Base-by-base conservation (phyloP, 129 eudicot species). In the Pseudognaphalium luteoalbum region DNA sequence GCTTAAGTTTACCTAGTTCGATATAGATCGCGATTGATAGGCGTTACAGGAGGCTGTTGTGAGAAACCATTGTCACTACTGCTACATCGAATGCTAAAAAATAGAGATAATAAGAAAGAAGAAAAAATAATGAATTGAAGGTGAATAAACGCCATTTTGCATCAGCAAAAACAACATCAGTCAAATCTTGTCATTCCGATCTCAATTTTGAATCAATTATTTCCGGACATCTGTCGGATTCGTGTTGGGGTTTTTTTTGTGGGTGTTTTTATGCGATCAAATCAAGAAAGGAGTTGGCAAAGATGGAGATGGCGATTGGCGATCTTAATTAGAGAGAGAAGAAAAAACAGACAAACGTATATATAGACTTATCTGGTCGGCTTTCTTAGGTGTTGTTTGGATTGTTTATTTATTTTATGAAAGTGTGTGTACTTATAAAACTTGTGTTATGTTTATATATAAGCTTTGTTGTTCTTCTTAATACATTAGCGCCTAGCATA, bases 1-100 rank as follows among this genome's bases (percentile, higher is more conserved):
- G 9, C 42, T 4, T 51, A 28, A 44, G 50, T 66, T 51, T 71
- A 90, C 97, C 98, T 93, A 82, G 90, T 80, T 76, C 90, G 97
- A 70, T 93, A 93, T 63, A 93, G 97, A 88, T 93, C 97, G 68
- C 83, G 92, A 85, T 93, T 93, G 75, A 93, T 90, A 71, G 98
- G 98, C 35, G 98, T 88, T 44, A 78, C 34, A 62, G 77, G 58
- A 79, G 85, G 78, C 12, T 16, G 76, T 32, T 56, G 81, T 10
- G 86, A 68, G 71, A 60, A 75, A 81, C 82, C 73, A 73, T 76
- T 32, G 37, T 80, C 82, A 37, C 83, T 57, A 21, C 22, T 90
- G 82, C 61, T 21, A 50, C 78, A 81, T 71, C 71, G 42, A 62
- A 72, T 67, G 58, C 59, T 65, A 70, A 79, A 79, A 51, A 56